Evolutionary conservation across 805 yeast genomes (phyloP).

Genomic region (Zygoascus bituminiphila): DNA sequence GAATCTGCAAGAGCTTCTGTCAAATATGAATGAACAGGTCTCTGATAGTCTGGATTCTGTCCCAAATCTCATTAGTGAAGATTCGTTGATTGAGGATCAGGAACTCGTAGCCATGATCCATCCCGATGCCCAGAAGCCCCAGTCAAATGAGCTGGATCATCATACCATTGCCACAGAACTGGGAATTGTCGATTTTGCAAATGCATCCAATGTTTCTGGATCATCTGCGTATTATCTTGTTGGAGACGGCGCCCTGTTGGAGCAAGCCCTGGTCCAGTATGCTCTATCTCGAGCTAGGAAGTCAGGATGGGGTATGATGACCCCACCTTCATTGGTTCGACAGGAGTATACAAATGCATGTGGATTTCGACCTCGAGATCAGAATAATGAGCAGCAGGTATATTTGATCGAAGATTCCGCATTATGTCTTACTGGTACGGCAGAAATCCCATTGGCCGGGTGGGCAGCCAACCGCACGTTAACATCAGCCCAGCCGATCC

Average conservation of each 20-base stretch:
- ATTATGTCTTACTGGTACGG: conserved; percentile 81
- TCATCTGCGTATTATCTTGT: conserved; percentile 76
- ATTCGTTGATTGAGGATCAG: conserved; percentile 14
- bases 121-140: conserved; percentile 8
- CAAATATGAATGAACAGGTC: conserved; percentile 7
- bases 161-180: conserved; percentile 60
- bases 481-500: conserved; percentile 36
- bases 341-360: conserved; percentile 75
- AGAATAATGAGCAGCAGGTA: conserved; percentile 76
- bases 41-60: conserved; percentile 22
- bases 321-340: conserved; percentile 83
- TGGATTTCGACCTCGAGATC: conserved; percentile 91
- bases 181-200: conserved; percentile 57
- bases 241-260: conserved; percentile 80
- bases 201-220: conserved; percentile 61
- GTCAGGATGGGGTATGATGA: conserved; percentile 58
- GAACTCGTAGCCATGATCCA: conserved; percentile 19
- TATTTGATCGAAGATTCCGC: conserved; percentile 47
- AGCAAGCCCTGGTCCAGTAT: conserved; percentile 81
- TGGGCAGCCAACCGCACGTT: conserved; percentile 44
- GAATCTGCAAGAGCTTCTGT: conserved; percentile 12
- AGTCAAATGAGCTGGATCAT: conserved; percentile 38
- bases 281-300: conserved; percentile 58
- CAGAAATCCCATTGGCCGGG: conserved; percentile 91
- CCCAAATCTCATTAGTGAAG: conserved; percentile 27